Evolutionary conservation across 2,329 filamentous ascomycete species (phyloP), one percentile per base, ranked within the genome.

Genomic region (Cladosporium oxysporum): DNA sequence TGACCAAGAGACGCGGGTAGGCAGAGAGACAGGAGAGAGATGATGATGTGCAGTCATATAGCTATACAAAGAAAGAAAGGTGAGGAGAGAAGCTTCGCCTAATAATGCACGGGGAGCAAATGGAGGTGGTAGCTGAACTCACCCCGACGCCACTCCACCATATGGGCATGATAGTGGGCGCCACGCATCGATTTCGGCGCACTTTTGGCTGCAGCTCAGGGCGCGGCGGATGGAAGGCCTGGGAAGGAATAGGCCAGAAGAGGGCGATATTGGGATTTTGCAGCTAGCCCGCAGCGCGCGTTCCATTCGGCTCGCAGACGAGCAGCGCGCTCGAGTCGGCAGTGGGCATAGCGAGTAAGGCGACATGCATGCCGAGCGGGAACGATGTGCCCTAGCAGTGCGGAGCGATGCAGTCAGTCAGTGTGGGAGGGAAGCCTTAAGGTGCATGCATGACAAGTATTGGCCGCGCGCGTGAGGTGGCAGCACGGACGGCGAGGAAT

Each of bases 41-140:
- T 68, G 68, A 69, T 29, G 69, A 69, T 69, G 52, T 62, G 62
- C 69, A 57, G 66, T 66, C 64, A 57, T 52, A 57, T 57, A 55
- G 61, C 23, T 37, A 55, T 57, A 63, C 44, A 57, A 57, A 63
- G 61, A 57, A 57, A 63, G 61, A 55, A 55, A 57, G 10, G 50
- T 57, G 50, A 44, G 61, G 21, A 47, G 61, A 47, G 60, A 63
- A 63, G 50, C 50, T 63, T 63, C 55, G 50, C 49, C 49, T 63
- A 44, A 47, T 47, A 47, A 63, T 63, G 60, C 60, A 57, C 47
- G 61, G 61, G 50, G 31, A 57, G 49, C 35, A 33, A 63, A 47
- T 47, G 31, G 50, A 57, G 4, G 33, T 41, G 61, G 35, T 63
- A 63, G 61, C 61, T 63, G 50, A 57, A 57, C 26, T 44, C 37